A percentile compares a stretch with the other conserved stretches of the same genome.
These are phyloP conservation scores for Exophiala dermatitidis DNA, from an alignment of 2,329 filamentous ascomycete genomes.

Conservation along the genomic window DNA sequence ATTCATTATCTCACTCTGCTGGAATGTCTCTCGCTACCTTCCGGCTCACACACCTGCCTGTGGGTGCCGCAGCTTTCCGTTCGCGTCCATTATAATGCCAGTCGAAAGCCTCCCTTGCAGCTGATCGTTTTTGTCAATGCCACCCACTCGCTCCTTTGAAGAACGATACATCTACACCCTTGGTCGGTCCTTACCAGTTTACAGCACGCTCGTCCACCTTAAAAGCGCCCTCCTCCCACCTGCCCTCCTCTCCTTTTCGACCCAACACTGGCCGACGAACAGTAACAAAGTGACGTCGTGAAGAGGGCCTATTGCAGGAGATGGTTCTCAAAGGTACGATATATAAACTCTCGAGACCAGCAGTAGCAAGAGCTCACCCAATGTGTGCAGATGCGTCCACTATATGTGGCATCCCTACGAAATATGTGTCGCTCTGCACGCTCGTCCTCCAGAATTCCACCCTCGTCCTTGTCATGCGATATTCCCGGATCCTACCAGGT, in stretches of 20 bases:
- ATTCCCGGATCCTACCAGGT: conserved; percentile 87
- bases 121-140: background rate
- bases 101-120: background rate
- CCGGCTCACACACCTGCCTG: background rate
- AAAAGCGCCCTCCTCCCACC: background rate
- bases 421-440: conserved; percentile 22
- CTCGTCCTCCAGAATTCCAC: conserved; percentile 26
- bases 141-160: background rate
- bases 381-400: conserved; percentile 10
- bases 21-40: background rate
- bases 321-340: conserved; percentile 11
- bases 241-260: background rate
- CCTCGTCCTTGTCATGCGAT: conserved; percentile 54
- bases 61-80: background rate
- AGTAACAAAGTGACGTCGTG: too few relatives aligned
- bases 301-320: background rate
- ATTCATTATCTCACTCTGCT: too few relatives aligned
- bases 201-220: background rate
- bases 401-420: conserved; percentile 22
- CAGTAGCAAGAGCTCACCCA: background rate
- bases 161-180: background rate
- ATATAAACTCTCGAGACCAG: background rate
- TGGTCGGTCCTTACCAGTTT: background rate
- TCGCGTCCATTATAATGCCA: background rate
- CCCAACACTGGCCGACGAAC: background rate